Percentiles rank a stretch among this genome's conserved stretches.
Evolutionary conservation across 1,284 basidiomycete genomes (phyloP).

Genomic region (Rhodotorula sp.): DNA sequence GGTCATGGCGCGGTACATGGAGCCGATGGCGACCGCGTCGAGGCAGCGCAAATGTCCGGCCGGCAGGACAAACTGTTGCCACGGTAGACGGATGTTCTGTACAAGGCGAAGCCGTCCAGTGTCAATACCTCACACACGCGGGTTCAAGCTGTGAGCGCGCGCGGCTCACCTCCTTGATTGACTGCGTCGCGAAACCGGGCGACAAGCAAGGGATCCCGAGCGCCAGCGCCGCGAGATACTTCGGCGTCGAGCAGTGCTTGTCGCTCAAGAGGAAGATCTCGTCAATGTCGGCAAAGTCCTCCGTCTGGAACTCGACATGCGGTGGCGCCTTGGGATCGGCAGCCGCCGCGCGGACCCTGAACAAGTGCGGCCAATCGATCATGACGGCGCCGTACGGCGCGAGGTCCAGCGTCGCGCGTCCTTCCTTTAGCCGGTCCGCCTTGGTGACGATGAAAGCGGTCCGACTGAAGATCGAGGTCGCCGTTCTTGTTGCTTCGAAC

Average conservation of each 20-base stretch:
- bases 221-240: constrained; percentile 76
- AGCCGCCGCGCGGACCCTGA: constrained; percentile 48
- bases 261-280: constrained; percentile 70
- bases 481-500: background rate
- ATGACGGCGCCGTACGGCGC: constrained; percentile 61
- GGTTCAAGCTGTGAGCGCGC: constrained; percentile 2
- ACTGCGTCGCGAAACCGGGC: constrained; percentile 60
- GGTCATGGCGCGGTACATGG: constrained; percentile 64
- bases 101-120: too few relatives aligned
- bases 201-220: constrained; percentile 81
- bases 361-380: constrained; percentile 64
- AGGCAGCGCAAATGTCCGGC: constrained; percentile 64
- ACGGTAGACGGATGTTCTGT: constrained; percentile 54
- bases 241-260: constrained; percentile 65
- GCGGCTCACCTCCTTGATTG: constrained; percentile 53
- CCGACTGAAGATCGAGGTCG: constrained; percentile 55
- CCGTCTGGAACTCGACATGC: constrained; percentile 9
- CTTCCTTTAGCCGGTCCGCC: constrained; percentile 36
- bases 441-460: constrained; percentile 57
- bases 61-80: constrained; percentile 65
- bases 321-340: constrained; percentile 42
- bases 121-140: background rate
- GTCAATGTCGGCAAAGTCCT: constrained; percentile 46
- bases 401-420: constrained; percentile 52
- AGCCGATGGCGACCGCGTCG: constrained; percentile 60